These are phyloP conservation scores for Cladosporium sp. DNA, from an alignment of 2,329 filamentous ascomycete genomes.

Conservation along the genomic window DNA sequence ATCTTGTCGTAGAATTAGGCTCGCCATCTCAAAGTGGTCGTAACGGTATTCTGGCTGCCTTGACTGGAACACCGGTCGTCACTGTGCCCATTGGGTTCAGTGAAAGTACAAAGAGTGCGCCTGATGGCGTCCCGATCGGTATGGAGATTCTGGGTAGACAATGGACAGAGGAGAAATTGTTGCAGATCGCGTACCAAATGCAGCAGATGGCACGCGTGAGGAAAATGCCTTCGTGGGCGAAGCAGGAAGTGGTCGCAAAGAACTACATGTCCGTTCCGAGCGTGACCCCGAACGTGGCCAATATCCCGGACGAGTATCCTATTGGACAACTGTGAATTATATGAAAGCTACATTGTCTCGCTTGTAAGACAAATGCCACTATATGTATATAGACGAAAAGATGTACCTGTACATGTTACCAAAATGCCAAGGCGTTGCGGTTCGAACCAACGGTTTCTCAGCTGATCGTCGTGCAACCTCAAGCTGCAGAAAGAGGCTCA, in stretches of 20 bases:
- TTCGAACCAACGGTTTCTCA: too few species aligned
- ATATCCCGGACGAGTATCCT: slow-evolving; percentile 45
- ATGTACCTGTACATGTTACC: neutral
- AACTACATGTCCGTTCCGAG: slow-evolving; percentile 42
- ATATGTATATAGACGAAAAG: neutral
- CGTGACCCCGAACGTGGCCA: slow-evolving; percentile 39
- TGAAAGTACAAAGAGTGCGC: slow-evolving; percentile 43
- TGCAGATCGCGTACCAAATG: slow-evolving; percentile 51
- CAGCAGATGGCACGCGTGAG: slow-evolving; percentile 45
- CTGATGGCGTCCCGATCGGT: slow-evolving; percentile 57
- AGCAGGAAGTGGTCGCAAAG: slow-evolving; percentile 34
- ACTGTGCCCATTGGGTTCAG: slow-evolving; percentile 54
- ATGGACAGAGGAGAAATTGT: slow-evolving; percentile 51
- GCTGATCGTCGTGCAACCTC: too few species aligned
- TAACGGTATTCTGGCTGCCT: slow-evolving; percentile 53
- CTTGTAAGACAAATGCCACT: too few species aligned
- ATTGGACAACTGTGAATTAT: slow-evolving; percentile 31
- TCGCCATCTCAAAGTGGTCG: slow-evolving; percentile 54
- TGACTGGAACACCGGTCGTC: slow-evolving; percentile 51
- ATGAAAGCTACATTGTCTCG: too few species aligned
- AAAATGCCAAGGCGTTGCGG: too few species aligned
- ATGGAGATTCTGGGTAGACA: slow-evolving; percentile 58
- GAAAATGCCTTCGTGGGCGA: slow-evolving; percentile 44
- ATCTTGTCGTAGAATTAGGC: slow-evolving; percentile 56
- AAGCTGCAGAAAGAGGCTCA: too few species aligned